Conservation (phyloP, 2,329 filamentous ascomycete species). For the Talaromyces marneffei region DNA sequence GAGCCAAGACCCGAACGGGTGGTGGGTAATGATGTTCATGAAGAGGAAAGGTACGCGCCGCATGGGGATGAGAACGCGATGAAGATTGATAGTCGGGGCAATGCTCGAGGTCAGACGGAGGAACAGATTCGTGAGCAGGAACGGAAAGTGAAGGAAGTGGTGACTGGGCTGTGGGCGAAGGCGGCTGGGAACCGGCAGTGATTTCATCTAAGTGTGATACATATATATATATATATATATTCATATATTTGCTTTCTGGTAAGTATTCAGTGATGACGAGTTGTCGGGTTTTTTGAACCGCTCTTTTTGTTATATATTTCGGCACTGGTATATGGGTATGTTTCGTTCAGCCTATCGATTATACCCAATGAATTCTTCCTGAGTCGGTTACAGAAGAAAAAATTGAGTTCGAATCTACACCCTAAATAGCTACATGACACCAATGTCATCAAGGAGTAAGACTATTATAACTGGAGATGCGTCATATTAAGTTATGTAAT, state of each 20-base stretch:
- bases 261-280: background rate
- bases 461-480: background rate
- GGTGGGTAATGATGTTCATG: conserved; percentile 39
- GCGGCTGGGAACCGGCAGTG: conserved; percentile 21
- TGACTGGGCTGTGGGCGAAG: conserved; percentile 51
- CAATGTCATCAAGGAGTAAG: too few species aligned
- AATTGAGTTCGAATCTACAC: background rate
- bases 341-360: background rate
- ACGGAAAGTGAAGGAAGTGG: conserved; percentile 53
- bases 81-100: conserved; percentile 54
- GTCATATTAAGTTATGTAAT: background rate
- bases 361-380: background rate
- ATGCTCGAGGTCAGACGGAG: conserved; percentile 57
- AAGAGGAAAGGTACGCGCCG: conserved; percentile 26
- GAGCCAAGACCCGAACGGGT: conserved; percentile 49
- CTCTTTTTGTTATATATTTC: background rate
- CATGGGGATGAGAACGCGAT: conserved; percentile 30
- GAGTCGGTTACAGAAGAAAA: background rate
- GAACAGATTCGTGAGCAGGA: conserved; percentile 58
- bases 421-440: too few species aligned
- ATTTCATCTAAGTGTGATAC: background rate
- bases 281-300: background rate
- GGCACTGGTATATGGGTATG: background rate
- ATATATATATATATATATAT: background rate
- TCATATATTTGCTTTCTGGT: background rate